Evolutionary conservation across 345 rosid genomes (phyloP), one percentile per base, ranked within the genome.

Genomic region (Noccaea bulbosa): DNA sequence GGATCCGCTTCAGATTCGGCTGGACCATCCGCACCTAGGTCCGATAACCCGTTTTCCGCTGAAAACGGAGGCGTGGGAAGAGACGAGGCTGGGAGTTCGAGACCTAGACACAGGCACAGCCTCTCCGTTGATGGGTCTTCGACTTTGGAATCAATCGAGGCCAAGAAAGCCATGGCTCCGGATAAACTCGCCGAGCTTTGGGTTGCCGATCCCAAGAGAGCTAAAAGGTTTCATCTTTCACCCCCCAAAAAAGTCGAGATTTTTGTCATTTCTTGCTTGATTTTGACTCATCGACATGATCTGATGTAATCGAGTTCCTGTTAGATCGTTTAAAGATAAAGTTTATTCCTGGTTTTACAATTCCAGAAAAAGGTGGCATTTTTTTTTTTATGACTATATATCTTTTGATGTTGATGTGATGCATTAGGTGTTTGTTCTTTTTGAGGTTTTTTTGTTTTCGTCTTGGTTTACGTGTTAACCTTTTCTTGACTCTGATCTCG

Each of bases 141-240:
- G 58, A 63, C 63, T 34, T 34, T 79, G 82, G 95, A 88, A 62
- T 80, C 91, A 1, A 84, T 91, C 20, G 96, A 94, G 73, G 93
- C 95, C 4, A 89, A 89, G 82, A 94, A 89, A 83, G 97, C 99
- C 65, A 88, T 94, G 99, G 90, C 87, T 76, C 93, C 98, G 69
- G 87, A 84, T 61, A 94, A 87, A 79, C 87, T 94, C 17, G 95
- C 90, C 15, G 95, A 91, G 82, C 79, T 91, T 64, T 88, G 96
- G 99, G 66, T 82, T 30, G 45, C 84, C 11, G 96, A 94, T 76
- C 97, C 97, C 9, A 91, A 91, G 69, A 77, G 86, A 75, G 97
- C 96, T 51, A 94, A 91, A 83, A 94, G 99, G 99, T 91, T 46
- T 76, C 27, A 41, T 47, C 48, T 30, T 39, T 63, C 16, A 1